These are phyloP conservation scores for Articulospora tetracladia DNA, from an alignment of 495 filamentous ascomycete genomes.

Conservation along the genomic window DNA sequence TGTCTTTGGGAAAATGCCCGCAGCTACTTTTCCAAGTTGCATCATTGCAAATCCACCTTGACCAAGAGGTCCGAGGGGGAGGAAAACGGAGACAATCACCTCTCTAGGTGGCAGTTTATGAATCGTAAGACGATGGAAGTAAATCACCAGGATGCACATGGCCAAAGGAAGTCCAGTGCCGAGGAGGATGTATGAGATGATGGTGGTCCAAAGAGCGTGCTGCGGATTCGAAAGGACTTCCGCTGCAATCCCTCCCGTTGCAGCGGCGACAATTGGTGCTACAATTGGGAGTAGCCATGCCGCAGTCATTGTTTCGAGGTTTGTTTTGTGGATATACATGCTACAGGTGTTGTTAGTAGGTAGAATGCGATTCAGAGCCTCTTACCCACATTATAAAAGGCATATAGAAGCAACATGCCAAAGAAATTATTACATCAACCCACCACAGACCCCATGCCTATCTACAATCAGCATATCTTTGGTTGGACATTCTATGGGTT, in stretches of 20 bases:
- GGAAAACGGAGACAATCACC: conserved; percentile 58
- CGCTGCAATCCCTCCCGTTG: conserved; percentile 54
- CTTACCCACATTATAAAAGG: conserved; percentile 51
- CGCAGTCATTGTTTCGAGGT: conserved; percentile 47
- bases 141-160: conserved; percentile 52
- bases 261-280: conserved; percentile 53
- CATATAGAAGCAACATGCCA: conserved; percentile 45
- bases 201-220: conserved; percentile 52
- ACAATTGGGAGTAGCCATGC: conserved; percentile 60
- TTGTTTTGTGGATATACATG: conserved; percentile 30
- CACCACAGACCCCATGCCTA: conserved; percentile 58
- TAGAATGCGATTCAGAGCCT: background rate
- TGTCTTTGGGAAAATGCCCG: conserved; percentile 45
- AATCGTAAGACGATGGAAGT: conserved; percentile 55
- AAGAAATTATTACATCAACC: conserved; percentile 48
- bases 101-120: conserved; percentile 54
- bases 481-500: too few species aligned
- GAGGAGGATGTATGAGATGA: conserved; percentile 55
- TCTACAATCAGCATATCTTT: too few species aligned
- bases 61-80: conserved; percentile 58
- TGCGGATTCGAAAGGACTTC: conserved; percentile 44
- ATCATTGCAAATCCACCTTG: conserved; percentile 48
- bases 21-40: conserved; percentile 50
- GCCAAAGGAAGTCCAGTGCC: conserved; percentile 55
- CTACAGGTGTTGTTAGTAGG: conserved; percentile 17